Evolutionary conservation across 306 rosid species (phyloP).

Genomic region (Begonia fuchsioides): DNA sequence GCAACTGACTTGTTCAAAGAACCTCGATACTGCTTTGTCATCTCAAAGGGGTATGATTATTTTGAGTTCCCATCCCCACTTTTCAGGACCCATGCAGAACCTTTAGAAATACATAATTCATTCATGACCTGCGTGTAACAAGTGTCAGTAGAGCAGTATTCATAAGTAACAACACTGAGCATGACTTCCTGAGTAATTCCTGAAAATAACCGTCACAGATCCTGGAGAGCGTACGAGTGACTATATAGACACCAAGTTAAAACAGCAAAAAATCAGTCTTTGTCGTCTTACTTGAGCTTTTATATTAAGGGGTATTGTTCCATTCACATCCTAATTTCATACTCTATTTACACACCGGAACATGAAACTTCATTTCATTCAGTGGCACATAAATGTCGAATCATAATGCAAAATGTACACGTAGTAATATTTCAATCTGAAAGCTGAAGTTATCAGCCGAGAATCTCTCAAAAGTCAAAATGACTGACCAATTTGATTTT

Average conservation of each 20-base stretch:
- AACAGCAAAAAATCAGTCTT: not conserved
- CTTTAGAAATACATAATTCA: conserved; percentile 56
- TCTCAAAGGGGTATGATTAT: conserved; percentile 9
- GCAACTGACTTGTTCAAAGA: not conserved
- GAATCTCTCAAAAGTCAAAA: too few species aligned
- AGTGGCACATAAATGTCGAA: too few species aligned
- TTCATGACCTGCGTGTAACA: conserved; percentile 43
- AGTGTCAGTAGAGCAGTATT: not conserved
- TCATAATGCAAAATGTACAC: too few species aligned
- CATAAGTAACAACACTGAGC: not conserved
- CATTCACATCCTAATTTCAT: too few species aligned
- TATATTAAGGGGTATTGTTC: too few species aligned
- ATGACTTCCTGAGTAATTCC: not conserved
- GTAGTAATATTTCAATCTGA: too few species aligned
- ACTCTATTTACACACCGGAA: too few species aligned
- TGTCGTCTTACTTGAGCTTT: too few species aligned
- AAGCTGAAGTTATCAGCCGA: too few species aligned
- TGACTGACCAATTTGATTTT: too few species aligned
- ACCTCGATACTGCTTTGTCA: not conserved
- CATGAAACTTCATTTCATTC: too few species aligned
- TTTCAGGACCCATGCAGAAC: conserved; percentile 58
- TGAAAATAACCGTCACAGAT: not conserved
- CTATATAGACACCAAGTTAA: not conserved
- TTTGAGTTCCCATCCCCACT: conserved; percentile 39
- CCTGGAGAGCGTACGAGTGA: not conserved